Evolutionary conservation across 2,329 filamentous ascomycete species (phyloP), one percentile per base, ranked within the genome.

Genomic region (Dactylellina leptospora): DNA sequence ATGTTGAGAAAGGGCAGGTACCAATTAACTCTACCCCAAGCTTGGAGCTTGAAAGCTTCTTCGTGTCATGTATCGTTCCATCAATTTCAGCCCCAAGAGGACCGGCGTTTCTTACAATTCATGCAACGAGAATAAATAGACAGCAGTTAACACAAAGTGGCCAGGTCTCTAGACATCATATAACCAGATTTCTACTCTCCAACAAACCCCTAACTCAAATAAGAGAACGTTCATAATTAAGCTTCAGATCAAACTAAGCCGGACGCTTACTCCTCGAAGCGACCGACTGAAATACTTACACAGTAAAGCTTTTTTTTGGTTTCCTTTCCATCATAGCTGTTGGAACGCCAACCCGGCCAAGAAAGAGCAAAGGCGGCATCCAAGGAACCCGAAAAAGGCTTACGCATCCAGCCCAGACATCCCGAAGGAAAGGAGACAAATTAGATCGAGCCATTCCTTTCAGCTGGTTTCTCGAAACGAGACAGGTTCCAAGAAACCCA

Each of bases 321-420:
- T 58, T 62, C 40, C 30, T 40, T 45, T 45, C 18, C 16, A 22
- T 47, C 30, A 20, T 47, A 70, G 11, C 28, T 48, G 55, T 54
- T 61, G 40, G 55, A 70, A 13, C 44, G 56, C 56, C 66, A 58
- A 71, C 27, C 50, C 40, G 20, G 66, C 66, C 66, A 71, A 71
- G 66, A 58, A 58, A 58, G 53, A 71, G 66, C 66, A 71, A 71
- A 71, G 66, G 23, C 66, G 58, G 66, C 56, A 42, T 30, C 64
- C 64, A 70, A 70, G 64, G 56, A 56, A 63, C 66, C 66, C 66
- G 53, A 71, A 40, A 71, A 71, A 71, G 66, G 66, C 66, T 71
- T 71, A 71, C 66, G 66, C 58, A 71, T 51, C 64, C 63, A 69
- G 63, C 63, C 58, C 66, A 63, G 58, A 58, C 50, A 38, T 63